A percentile compares a stretch with the other conserved stretches of the same genome.
Evolutionary conservation across 1,139 yeast species (phyloP).

Genomic region (Sugiyamaella neomexicana): DNA sequence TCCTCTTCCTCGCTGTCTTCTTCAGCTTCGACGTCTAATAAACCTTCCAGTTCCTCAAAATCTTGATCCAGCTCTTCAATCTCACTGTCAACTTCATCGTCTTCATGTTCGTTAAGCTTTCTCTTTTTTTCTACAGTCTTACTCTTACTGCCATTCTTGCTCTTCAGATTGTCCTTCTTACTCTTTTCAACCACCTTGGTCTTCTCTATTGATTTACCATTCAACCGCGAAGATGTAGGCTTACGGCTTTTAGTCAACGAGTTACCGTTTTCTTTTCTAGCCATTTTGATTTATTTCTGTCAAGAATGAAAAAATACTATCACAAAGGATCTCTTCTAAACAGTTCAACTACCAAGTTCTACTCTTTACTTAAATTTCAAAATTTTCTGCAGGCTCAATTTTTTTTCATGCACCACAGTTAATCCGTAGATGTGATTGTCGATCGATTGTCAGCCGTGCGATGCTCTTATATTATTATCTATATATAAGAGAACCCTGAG

Average conservation of each 20-base stretch:
- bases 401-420: conserved; percentile 1
- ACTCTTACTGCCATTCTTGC: conserved; percentile 17
- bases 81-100: conserved; percentile 24
- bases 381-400: conserved; percentile 2
- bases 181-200: conserved; percentile 2
- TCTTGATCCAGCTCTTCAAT: conserved; percentile 34
- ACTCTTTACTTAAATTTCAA: conserved; percentile 1
- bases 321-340: too few species aligned
- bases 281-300: background rate
- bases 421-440: conserved; percentile 4
- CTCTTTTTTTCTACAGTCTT: conserved; percentile 18
- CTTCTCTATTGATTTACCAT: conserved; percentile 17
- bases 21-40: conserved; percentile 27
- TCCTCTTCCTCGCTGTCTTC: conserved; percentile 9
- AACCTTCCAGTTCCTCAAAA: conserved; percentile 29
- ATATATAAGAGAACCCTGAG: background rate
- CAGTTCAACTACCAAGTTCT: too few species aligned
- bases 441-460: conserved; percentile 3
- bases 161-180: conserved; percentile 18
- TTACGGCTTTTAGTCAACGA: background rate
- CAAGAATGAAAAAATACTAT: too few species aligned
- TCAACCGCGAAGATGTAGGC: conserved; percentile 9
- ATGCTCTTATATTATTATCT: too few species aligned
- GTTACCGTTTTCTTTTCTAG: conserved; percentile 16
- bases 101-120: conserved; percentile 19